Evolutionary conservation across 495 filamentous ascomycete species (phyloP).

Genomic region (Hamigera avellanea): DNA sequence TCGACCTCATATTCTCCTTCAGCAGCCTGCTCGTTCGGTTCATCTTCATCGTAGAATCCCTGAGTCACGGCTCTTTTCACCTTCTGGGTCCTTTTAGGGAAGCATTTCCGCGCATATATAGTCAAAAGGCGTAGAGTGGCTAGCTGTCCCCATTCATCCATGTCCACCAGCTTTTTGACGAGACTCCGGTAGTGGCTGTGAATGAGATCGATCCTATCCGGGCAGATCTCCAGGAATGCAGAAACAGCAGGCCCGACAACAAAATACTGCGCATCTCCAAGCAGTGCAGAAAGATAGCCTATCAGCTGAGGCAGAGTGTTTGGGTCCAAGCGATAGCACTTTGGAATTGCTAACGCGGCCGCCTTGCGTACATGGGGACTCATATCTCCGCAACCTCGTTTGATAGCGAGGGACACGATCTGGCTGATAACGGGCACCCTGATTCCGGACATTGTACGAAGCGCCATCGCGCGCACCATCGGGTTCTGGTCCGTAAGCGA

Average conservation of each 20-base stretch:
- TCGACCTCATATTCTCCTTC: slow-evolving; percentile 44
- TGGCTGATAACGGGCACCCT: slow-evolving; percentile 96
- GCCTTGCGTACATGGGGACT: slow-evolving; percentile 86
- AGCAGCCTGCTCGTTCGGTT: slow-evolving; percentile 28
- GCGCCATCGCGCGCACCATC: slow-evolving; percentile 77
- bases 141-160: slow-evolving; percentile 97
- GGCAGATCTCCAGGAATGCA: slow-evolving; percentile 82
- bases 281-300: slow-evolving; percentile 62
- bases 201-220: slow-evolving; percentile 72
- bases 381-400: slow-evolving; percentile 86
- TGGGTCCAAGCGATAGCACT: slow-evolving; percentile 91
- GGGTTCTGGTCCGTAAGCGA: slow-evolving; percentile 86
- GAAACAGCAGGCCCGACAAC: slow-evolving; percentile 86
- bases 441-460: slow-evolving; percentile 92
- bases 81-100: slow-evolving; percentile 55
- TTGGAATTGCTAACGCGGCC: slow-evolving; percentile 89
- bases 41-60: slow-evolving; percentile 70
- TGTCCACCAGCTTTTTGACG: slow-evolving; percentile 85
- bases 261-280: slow-evolving; percentile 89
- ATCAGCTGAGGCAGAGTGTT: slow-evolving; percentile 71
- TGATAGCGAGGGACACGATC: slow-evolving; percentile 93
- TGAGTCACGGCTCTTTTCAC: slow-evolving; percentile 43
- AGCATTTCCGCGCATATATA: slow-evolving; percentile 76
- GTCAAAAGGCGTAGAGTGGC: slow-evolving; percentile 71
- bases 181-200: slow-evolving; percentile 80